Base-by-base conservation (phyloP, 1,139 yeast species). In the Kodamaea suecica region DNA sequence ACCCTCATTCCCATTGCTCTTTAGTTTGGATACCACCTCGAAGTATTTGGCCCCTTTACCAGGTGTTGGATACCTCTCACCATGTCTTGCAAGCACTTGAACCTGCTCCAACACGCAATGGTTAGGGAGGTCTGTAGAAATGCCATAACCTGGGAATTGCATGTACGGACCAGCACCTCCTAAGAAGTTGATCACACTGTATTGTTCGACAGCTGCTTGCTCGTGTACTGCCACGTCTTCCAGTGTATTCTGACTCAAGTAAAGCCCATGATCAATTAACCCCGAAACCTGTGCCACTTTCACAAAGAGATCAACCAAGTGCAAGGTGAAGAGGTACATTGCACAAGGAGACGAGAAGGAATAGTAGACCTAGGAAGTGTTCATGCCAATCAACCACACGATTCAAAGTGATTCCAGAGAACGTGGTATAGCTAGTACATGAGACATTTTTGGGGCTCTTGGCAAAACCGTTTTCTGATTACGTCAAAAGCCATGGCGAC, bases 31-130 rank as follows among this genome's bases (percentile, higher is more conserved):
- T 36, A 46, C 36, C 25, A 59, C 39, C n/a, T 45, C 45, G 24
- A 52, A 34, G 29, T 35, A 35, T 21, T 29, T 34, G 12, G 31
- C 20, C 2, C 50, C 51, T 11, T 33, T 37, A 7, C 33, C 43
- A 17, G 35, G 38, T 17, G 54, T 49, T 32, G 86, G 87, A 52
- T 67, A 83, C 48, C 92, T 64, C 50, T 81, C 88, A 10, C 90
- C 92, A 48, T 84, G 92, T 50, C 92, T 71, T 39, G 73, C 66
- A 33, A 78, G 59, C 40, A 78, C 56, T 45, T 78, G 80, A 11
- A 80, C 85, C 52, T 80, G 87, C 41, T 78, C 79, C 31, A 81
- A 65, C 6, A 61, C 53, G 50, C 84, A 75, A 30, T 66, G 65
- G 3, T 53, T 62, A 6, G 88, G 87, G 27, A 61, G 45, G 16